Base-by-base conservation (phyloP, 192 early-diverging fungal genomes). In the Phlyctochytrium bullatum region DNA sequence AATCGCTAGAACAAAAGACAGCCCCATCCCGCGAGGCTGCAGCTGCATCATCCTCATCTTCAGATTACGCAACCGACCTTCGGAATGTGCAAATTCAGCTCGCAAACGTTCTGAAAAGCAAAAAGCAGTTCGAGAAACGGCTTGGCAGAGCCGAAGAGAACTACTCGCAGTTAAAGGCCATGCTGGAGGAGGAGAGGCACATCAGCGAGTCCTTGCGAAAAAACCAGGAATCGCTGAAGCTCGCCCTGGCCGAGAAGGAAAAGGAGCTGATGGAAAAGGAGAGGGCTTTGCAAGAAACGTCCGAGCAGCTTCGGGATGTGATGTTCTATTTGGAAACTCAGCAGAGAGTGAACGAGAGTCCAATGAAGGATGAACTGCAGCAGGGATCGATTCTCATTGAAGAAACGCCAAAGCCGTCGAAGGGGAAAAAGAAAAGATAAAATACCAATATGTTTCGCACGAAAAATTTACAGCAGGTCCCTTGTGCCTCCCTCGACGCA, bases 251-350 rank as follows among this genome's bases (percentile, higher is more conserved):
- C 4, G 71, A 64, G n/a, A 79, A 85, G 34, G 86, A 90, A 25
- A 64, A 73, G 0, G 72, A 73, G 36, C 72, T 93, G 1, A 73
- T 78, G 24, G 75, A 73, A 16, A 87, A 90, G 57, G 85, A 88
- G 29, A 65, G 73, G 0, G 78, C 78, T 50, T 80, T 92, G 23
- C 70, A 66, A 23, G 92, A 95, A 27, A 66, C 95, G 64, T 80
- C 82, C 65, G 94, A 95, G 47, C 92, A 97, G 80, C 84, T 97
- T 2, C 74, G 88, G n/a, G 95, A 98, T 69, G 73, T 98, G 70
- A 91, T 93, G 88, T 88, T 91, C 61, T 95, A 89, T 69, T 72
- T 98, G 32, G 86, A 92, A 24, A 88, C 90, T 17, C 86, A 89
- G 62, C 77, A 87, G 69, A 61, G 88, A 17, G 79, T 88, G 66